phyloP scores from a whole-genome alignment of 179 eudicot genomes.

The Carnegiea gigantea region DNA sequence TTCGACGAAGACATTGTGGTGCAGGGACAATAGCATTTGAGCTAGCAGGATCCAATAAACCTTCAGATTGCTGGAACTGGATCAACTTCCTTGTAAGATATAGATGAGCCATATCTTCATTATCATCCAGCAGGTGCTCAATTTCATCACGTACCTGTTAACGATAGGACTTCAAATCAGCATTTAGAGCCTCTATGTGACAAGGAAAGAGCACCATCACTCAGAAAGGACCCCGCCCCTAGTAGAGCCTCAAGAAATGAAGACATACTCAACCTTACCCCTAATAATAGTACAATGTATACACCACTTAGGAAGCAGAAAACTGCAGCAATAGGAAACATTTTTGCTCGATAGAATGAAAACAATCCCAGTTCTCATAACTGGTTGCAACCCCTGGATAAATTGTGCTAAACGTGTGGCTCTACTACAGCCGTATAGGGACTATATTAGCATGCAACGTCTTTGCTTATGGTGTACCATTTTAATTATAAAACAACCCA shows the following conservation, averaged over 20 bases:
- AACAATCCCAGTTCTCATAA: not conserved
- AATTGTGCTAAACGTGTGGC: not conserved
- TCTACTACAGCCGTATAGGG: not conserved
- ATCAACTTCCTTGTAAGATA: constrained; percentile 81
- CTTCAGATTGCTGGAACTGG: constrained; percentile 80
- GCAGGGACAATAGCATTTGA: constrained; percentile 48
- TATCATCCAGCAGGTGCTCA: constrained; percentile 95
- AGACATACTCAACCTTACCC: not conserved
- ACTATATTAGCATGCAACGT: not conserved
- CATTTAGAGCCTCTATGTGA: constrained; percentile 6
- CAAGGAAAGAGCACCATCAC: constrained; percentile 2
- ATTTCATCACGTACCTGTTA: constrained; percentile 93
- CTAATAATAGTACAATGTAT: not conserved
- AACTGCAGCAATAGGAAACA: not conserved
- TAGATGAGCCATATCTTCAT: constrained; percentile 91
- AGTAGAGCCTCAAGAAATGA: not conserved
- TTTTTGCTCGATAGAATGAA: not conserved
- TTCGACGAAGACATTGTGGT: constrained; percentile 54
- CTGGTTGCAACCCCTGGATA: not conserved
- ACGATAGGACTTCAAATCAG: constrained; percentile 9
- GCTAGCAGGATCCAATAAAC: constrained; percentile 43
- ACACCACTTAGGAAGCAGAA: not conserved
- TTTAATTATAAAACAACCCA: not conserved
- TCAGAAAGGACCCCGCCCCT: not conserved
- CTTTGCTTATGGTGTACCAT: not conserved